Evolutionary conservation across 1,284 basidiomycete species (phyloP).

Genomic region (Boletellus sp.): DNA sequence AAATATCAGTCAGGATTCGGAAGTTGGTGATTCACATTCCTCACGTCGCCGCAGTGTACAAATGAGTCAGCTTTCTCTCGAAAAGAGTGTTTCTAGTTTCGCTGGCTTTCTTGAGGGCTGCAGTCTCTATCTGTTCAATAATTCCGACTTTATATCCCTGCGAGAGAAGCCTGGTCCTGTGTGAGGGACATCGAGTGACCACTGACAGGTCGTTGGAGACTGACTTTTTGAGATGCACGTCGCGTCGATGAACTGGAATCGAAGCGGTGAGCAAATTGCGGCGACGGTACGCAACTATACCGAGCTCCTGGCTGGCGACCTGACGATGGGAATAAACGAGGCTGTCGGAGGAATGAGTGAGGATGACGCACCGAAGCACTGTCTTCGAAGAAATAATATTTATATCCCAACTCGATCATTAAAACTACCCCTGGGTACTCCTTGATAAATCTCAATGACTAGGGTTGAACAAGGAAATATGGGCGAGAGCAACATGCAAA

Average conservation of each 20-base stretch:
- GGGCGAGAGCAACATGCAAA: constrained; percentile 1
- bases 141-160: constrained; percentile 89
- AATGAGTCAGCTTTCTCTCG: constrained; percentile 71
- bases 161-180: constrained; percentile 63
- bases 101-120: constrained; percentile 89
- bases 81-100: constrained; percentile 84
- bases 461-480: background rate
- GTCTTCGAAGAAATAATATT: constrained; percentile 85
- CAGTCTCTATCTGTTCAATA: constrained; percentile 90
- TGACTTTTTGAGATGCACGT: constrained; percentile 87
- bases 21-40: constrained; percentile 22
- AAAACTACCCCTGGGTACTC: constrained; percentile 75
- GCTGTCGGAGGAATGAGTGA: background rate
- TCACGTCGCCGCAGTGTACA: constrained; percentile 89
- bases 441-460: constrained; percentile 56
- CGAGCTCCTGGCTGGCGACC: constrained; percentile 78
- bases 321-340: constrained; percentile 32
- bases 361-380: constrained; percentile 61
- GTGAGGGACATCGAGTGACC: background rate
- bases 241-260: constrained; percentile 77
- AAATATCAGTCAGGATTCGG: constrained; percentile 5
- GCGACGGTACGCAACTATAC: constrained; percentile 74
- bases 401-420: constrained; percentile 88
- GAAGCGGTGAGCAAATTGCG: constrained; percentile 83
- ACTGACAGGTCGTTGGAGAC: constrained; percentile 15